Conservation (phyloP, 352 stramenopile species). For the Phytophthora vignae region DNA sequence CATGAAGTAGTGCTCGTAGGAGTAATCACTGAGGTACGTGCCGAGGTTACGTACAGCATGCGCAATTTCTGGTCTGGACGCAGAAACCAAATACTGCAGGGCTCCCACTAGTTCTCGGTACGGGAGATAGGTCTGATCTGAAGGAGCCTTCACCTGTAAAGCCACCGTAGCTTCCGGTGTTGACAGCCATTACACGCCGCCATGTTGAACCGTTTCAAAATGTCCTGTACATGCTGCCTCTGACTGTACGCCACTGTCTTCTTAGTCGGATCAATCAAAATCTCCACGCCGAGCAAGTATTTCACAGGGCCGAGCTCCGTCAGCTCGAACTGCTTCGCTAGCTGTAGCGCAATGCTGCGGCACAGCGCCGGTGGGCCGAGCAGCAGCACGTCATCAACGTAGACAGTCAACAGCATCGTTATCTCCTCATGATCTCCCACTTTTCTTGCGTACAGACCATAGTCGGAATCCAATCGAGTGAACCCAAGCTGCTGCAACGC, state of each 20-base stretch:
- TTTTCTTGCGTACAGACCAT: conserved; percentile 16
- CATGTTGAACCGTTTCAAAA: conserved; percentile 23
- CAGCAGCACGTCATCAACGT: conserved; percentile 21
- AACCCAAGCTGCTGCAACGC: conserved; percentile 8
- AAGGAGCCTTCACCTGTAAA: not conserved
- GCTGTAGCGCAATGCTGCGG: not conserved
- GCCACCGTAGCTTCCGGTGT: conserved; percentile 5
- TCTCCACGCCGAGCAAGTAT: conserved; percentile 16
- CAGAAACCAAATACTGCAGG: conserved; percentile 18
- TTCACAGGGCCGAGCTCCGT: conserved; percentile 23
- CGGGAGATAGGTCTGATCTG: not conserved
- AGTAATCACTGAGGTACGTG: conserved; percentile 9
- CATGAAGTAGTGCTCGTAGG: conserved; percentile 1
- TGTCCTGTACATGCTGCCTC: conserved; percentile 1
- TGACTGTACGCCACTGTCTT: conserved; percentile 9
- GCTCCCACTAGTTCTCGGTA: conserved; percentile 20
- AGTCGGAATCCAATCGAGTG: conserved; percentile 10
- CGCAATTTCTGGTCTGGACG: not conserved
- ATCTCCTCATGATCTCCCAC: conserved; percentile 1
- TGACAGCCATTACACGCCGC: not conserved
- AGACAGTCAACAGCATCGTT: not conserved
- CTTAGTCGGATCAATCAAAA: conserved; percentile 16
- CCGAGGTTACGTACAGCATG: conserved; percentile 1
- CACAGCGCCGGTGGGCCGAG: no score
- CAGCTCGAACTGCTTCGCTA: conserved; percentile 10